These are phyloP conservation scores for Lipomyces kockii DNA, from an alignment of 805 yeast genomes.

Conservation along the genomic window DNA sequence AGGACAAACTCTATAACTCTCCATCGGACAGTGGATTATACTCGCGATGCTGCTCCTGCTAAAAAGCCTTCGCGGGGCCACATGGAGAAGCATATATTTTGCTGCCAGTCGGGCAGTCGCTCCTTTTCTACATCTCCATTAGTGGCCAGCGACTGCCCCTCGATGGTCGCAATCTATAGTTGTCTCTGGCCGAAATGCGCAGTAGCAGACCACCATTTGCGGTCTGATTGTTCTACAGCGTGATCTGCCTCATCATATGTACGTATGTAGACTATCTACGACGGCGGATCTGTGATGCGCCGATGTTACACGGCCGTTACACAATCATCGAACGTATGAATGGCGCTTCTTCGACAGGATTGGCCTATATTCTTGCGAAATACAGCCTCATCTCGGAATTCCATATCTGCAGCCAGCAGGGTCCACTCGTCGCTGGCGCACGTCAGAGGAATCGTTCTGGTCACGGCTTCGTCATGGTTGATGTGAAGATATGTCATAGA, in stretches of 20 bases:
- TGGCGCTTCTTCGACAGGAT: neutral
- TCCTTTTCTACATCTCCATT: neutral
- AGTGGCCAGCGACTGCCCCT: neutral
- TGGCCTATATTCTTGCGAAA: neutral
- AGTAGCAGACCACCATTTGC: neutral
- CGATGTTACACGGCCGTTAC: neutral
- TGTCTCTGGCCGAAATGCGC: neutral
- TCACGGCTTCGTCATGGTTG: neutral
- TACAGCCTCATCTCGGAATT: neutral
- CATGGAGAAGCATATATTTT: neutral
- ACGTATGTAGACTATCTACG: neutral
- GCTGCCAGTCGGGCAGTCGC: neutral
- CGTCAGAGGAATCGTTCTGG: neutral
- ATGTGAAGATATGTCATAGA: neutral
- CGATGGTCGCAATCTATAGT: neutral
- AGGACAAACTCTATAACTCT: neutral
- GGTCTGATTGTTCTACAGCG: neutral
- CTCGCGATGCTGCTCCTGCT: neutral
- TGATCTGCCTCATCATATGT: neutral
- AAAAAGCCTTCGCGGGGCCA: neutral
- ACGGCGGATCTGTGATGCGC: neutral
- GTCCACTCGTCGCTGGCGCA: neutral
- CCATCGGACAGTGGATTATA: neutral
- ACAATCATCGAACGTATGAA: neutral
- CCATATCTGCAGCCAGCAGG: neutral